Base-by-base conservation (phyloP, 192 early-diverging fungal genomes). In the Gorgonomyces haynaldii region DNA sequence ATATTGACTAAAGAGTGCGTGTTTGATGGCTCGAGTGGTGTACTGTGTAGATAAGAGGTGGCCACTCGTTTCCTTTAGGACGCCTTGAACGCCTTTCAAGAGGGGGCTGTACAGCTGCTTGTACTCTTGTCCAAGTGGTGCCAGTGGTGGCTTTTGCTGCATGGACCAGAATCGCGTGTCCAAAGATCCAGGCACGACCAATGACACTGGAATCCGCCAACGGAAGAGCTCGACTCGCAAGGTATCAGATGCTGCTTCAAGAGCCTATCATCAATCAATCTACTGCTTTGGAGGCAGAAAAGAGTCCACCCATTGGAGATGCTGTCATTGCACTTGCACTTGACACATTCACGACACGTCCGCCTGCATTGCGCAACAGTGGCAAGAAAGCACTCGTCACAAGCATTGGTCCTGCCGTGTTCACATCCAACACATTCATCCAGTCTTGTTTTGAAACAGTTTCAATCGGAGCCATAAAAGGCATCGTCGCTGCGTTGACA, bases 281-380 rank as follows among this genome's bases (percentile, higher is more conserved):
- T 35, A 43, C 60, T 47, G 51, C 47, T 47, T 72, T 72, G 17
- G 47, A 45, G 4, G 65, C 55, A 12, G 65, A 53, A 57, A 64
- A 72, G 27, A 51, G 23, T 15, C 70, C 70, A 36, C 56, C 36
- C 16, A 60, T 58, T 1, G 70, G 70, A 22, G 61, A 56, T 10
- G 54, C 52, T 13, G 63, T 56, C 30, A 72, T 43, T 19, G 60
- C 47, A 17, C 57, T 54, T 1, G 49, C 48, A 15, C 52, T 56
- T 20, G 61, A 65, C 12, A 72, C 54, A 51, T 72, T 72, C 16
- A 72, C 42, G 38, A 72, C 50, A 4, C 70, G 50, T 12, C 70
- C 70, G 20, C 45, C 44, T 10, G 34, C 35, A 42, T 28, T 37
- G 27, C 51, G 24, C 10, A 72, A 46, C n/a, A 62, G 24, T 0